These are phyloP conservation scores for Penicillium sp. DNA, from an alignment of 2,329 filamentous ascomycete species.

Conservation along the genomic window DNA sequence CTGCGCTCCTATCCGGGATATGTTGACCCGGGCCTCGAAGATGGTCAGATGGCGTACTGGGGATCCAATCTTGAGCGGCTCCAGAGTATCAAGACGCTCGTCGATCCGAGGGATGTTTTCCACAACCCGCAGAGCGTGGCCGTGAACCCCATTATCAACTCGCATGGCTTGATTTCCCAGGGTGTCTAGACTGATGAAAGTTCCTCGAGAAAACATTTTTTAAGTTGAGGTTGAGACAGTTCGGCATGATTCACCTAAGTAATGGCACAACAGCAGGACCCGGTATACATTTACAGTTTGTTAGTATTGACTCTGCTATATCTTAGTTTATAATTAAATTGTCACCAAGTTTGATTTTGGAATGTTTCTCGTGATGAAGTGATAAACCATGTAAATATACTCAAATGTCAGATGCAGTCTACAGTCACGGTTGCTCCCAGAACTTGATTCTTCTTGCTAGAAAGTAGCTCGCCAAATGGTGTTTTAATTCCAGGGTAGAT, in stretches of 20 bases:
- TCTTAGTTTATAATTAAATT: background rate
- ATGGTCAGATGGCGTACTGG: conserved; percentile 57
- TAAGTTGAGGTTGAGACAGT: background rate
- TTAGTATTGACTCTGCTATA: background rate
- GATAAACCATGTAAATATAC: too few relatives aligned
- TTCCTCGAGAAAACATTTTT: background rate
- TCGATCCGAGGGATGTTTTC: conserved; percentile 57
- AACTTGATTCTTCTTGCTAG: too few relatives aligned
- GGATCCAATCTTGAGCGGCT: conserved; percentile 52
- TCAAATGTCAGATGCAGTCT: too few relatives aligned
- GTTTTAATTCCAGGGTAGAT: too few relatives aligned
- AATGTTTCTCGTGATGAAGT: too few relatives aligned
- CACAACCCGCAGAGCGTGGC: conserved; percentile 56
- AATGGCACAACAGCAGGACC: background rate
- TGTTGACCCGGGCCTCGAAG: conserved; percentile 53
- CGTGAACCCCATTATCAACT: background rate
- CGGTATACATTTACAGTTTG: too few relatives aligned
- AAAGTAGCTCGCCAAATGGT: too few relatives aligned
- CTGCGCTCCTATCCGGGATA: conserved; percentile 63
- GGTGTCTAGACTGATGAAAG: background rate
- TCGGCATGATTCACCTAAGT: background rate
- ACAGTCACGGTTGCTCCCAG: too few relatives aligned
- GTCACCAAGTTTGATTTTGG: too few relatives aligned
- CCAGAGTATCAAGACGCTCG: conserved; percentile 51
- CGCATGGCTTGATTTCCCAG: background rate